These are phyloP conservation scores for Colletotrichum scovillei DNA, from an alignment of 2,329 filamentous ascomycete genomes.

Conservation along the genomic window DNA sequence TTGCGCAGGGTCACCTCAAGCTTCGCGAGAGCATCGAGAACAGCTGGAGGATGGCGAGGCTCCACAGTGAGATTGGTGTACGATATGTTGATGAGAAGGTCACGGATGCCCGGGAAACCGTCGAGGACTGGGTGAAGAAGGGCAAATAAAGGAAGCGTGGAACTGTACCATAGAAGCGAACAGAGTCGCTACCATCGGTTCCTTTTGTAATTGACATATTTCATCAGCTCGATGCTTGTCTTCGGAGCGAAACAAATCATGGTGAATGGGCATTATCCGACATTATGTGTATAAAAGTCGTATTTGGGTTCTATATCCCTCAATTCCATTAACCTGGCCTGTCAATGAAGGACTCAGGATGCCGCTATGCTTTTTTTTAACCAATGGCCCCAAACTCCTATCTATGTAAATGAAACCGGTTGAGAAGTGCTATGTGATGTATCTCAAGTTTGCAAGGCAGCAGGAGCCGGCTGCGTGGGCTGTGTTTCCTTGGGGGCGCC, in stretches of 20 bases:
- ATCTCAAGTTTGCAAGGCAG: constrained; percentile 36
- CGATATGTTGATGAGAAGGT: constrained; percentile 86
- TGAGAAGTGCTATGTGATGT: neutral
- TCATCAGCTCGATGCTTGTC: constrained; percentile 5
- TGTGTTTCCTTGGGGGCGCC: constrained; percentile 33
- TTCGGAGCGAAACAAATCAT: neutral
- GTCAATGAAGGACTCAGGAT: constrained; percentile 13
- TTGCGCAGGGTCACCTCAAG: constrained; percentile 84
- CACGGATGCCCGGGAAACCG: constrained; percentile 75
- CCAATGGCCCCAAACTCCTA: constrained; percentile 27
- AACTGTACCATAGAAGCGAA: constrained; percentile 37
- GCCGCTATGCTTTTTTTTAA: constrained; percentile 25
- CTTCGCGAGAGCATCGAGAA: constrained; percentile 76
- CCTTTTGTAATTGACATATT: constrained; percentile 35
- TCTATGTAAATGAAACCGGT: constrained; percentile 14
- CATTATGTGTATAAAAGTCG: neutral
- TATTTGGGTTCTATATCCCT: constrained; percentile 5
- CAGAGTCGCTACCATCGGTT: constrained; percentile 34
- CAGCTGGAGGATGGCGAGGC: constrained; percentile 78
- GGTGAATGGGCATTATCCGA: neutral
- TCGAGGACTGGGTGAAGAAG: constrained; percentile 93
- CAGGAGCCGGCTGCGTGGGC: constrained; percentile 26
- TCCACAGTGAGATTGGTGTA: constrained; percentile 77
- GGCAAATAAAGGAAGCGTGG: constrained; percentile 70
- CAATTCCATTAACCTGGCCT: neutral